Conservation (phyloP, 306 rosid genomes). For the Arachis hypogaea region DNA sequence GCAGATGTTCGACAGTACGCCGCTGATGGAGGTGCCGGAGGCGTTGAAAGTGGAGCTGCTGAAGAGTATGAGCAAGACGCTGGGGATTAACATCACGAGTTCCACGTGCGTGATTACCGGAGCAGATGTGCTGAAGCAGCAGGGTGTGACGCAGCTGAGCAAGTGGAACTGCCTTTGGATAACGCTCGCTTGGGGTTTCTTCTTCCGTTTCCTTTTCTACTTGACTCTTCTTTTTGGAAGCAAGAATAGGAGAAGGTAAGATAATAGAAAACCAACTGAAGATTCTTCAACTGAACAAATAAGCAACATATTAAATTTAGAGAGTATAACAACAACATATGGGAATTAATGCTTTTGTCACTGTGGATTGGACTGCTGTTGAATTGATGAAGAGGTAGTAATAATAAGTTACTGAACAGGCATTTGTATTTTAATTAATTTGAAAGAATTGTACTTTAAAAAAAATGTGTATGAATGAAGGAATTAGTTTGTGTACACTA, state of each 20-base stretch:
- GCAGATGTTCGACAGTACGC: constrained; percentile 82
- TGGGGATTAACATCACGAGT: constrained; percentile 61
- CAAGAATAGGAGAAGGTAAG: constrained; percentile 68
- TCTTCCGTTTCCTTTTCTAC: constrained; percentile 82
- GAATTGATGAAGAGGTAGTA: no score
- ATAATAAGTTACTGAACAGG: no score
- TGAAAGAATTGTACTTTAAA: neutral
- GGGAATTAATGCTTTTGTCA: neutral
- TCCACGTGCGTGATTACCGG: constrained; percentile 81
- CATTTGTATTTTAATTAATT: neutral
- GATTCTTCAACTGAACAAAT: neutral
- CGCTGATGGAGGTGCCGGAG: constrained; percentile 55
- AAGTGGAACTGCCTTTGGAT: constrained; percentile 86
- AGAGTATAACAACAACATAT: neutral
- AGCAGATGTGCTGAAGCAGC: constrained; percentile 64
- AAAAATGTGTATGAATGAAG: neutral
- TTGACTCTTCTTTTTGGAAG: constrained; percentile 66
- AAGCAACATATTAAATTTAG: neutral
- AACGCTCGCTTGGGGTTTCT: constrained; percentile 79
- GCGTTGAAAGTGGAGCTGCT: constrained; percentile 54
- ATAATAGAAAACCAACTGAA: neutral
- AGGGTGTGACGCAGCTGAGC: constrained; percentile 69
- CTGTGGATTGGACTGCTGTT: neutral
- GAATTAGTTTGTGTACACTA: no score
- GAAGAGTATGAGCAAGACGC: constrained; percentile 64